Base-by-base conservation (phyloP, 768 basidiomycete genomes). In the Tricholomella constricta region DNA sequence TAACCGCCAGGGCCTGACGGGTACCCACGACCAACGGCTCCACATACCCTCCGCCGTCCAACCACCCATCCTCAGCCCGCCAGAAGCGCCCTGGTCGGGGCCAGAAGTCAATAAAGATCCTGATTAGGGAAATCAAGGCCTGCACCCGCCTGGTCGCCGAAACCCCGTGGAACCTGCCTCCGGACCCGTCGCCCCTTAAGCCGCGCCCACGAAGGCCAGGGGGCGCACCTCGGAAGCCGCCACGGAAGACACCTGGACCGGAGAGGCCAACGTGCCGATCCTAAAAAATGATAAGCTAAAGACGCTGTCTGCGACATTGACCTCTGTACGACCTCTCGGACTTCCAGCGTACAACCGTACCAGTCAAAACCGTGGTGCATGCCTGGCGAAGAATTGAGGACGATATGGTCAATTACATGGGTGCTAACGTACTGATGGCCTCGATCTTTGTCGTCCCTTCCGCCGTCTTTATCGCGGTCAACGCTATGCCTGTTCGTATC, bases 321-420 rank as follows among this genome's bases (percentile, higher is more conserved):
- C 51, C 15, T 43, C 17, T 3, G 31, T 17, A 46, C 6, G 2
- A 91, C 93, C 82, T 97, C 93, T 59, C 95, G 89, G 31, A 98
- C 96, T 76, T 99, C 96, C 11, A 99, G 84, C 7, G 87, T 85
- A 42, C 91, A 89, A 7, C 95, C 95, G 68, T 95, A 95, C 94
- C 96, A 98, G 57, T 97, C 94, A 62, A 91, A 97, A 25, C 95
- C 95, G 54, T 97, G 89, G 69, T 95, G 98, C 92, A 96, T 97
- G 62, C 75, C 95, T 97, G 58, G n/a, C 19, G 29, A 32, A 36
- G 11, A 41, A 27, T 19, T 42, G 62, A 17, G 62, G 61, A 32
- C 35, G 48, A 45, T 12, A 22, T 22, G 20, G 27, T 27, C 22
- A 20, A 36, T 23, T 38, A 27, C 11, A 37, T n/a, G 19, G 29